Evolutionary conservation across 2,329 filamentous ascomycete genomes (phyloP).

Genomic region (Aspergillus neoniger): DNA sequence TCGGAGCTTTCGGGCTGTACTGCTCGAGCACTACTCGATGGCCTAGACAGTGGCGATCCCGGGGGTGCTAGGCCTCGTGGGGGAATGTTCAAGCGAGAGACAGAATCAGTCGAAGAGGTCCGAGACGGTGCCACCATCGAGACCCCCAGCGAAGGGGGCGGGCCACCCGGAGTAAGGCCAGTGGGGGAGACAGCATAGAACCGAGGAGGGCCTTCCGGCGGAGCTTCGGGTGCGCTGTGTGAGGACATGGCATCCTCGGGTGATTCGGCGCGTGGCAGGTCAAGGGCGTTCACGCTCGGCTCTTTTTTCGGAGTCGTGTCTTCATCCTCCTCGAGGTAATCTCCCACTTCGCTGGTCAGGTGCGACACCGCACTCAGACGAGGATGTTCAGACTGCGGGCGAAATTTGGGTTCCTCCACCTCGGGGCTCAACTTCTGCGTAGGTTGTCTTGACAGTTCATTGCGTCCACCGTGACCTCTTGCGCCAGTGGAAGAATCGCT

Average conservation of each 20-base stretch:
- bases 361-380: conserved; percentile 65
- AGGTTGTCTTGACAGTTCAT: conserved; percentile 38
- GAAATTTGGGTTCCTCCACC: conserved; percentile 49
- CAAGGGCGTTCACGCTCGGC: conserved; percentile 27
- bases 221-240: conserved; percentile 17
- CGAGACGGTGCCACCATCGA: conserved; percentile 28
- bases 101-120: conserved; percentile 40
- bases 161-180: conserved; percentile 15
- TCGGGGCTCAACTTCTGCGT: conserved; percentile 42
- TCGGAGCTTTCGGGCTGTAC: conserved; percentile 65
- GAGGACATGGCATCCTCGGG: conserved; percentile 31
- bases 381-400: conserved; percentile 74
- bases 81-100: conserved; percentile 40
- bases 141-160: conserved; percentile 7
- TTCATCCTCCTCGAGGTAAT: conserved; percentile 33
- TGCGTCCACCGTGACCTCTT: conserved; percentile 13
- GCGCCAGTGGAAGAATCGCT: conserved; percentile 46
- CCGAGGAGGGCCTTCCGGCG: conserved; percentile 21
- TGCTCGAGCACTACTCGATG: conserved; percentile 57
- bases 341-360: conserved; percentile 27
- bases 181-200: conserved; percentile 23
- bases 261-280: conserved; percentile 34
- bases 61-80: conserved; percentile 49
- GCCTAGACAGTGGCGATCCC: conserved; percentile 45
- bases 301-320: conserved; percentile 32